phyloP scores from a whole-genome alignment of 768 basidiomycete species.

The Auricularia cornea region DNA sequence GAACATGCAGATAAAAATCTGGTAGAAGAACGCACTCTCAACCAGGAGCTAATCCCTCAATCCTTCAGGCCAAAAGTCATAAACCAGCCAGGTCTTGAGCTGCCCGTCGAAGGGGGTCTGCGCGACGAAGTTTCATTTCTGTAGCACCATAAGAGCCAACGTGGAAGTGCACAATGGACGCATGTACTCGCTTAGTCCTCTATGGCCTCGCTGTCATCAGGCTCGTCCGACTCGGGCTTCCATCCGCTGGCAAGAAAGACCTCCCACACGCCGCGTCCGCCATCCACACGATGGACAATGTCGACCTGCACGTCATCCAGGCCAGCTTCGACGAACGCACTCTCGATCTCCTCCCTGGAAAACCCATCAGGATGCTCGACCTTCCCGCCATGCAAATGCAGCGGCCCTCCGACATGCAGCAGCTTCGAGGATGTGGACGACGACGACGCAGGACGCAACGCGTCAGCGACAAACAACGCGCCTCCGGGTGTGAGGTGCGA shows the following conservation, averaged over 20 bases:
- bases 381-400: slow-evolving; percentile 12
- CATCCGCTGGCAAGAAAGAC: slow-evolving; percentile 52
- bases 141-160: too few species aligned
- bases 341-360: slow-evolving; percentile 37
- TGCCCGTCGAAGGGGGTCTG: too few species aligned
- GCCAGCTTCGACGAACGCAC: slow-evolving; percentile 45
- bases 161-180: too few species aligned
- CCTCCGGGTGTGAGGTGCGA: slow-evolving; percentile 56
- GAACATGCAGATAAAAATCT: too few species aligned
- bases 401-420: slow-evolving; percentile 6
- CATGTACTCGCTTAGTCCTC: too few species aligned
- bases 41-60: too few species aligned
- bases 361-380: slow-evolving; percentile 53
- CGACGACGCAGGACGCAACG: slow-evolving; percentile 19
- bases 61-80: too few species aligned
- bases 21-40: too few species aligned
- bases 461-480: slow-evolving; percentile 49
- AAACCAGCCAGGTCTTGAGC: too few species aligned
- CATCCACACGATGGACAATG: slow-evolving; percentile 4
- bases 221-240: neutral
- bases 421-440: slow-evolving; percentile 14
- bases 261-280: slow-evolving; percentile 25
- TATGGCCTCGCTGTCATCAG: too few species aligned
- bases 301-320: slow-evolving; percentile 38
- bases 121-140: too few species aligned